Evolutionary conservation across 1,284 basidiomycete genomes (phyloP).

Genomic region (Microbotryum saponariae): DNA sequence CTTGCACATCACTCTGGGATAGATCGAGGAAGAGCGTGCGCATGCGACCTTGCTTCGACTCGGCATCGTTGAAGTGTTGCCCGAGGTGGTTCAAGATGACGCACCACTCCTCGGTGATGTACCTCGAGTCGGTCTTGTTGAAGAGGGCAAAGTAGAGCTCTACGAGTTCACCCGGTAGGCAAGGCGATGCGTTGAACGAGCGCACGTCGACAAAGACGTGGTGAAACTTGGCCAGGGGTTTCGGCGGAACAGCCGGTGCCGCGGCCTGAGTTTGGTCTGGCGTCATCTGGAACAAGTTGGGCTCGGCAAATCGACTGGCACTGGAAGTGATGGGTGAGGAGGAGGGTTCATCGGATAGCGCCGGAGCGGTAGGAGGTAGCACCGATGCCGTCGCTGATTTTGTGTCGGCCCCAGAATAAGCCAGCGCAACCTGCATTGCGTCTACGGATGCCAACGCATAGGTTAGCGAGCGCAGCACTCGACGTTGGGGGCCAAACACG

Average conservation of each 20-base stretch:
- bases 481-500: neutral
- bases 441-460: constrained; percentile 4
- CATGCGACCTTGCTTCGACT: constrained; percentile 29
- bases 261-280: no score
- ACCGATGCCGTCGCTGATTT: neutral
- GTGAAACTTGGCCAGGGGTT: constrained; percentile 54
- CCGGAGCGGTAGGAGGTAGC: no score
- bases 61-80: constrained; percentile 65
- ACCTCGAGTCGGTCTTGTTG: constrained; percentile 68
- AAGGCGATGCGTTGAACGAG: constrained; percentile 83
- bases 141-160: constrained; percentile 93
- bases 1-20: constrained; percentile 71
- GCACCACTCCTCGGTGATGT: constrained; percentile 91
- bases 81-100: constrained; percentile 85
- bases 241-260: no score
- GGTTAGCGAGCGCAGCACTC: neutral
- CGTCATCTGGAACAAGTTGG: no score
- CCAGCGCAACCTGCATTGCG: constrained; percentile 39
- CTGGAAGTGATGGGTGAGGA: no score
- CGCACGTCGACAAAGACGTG: constrained; percentile 83
- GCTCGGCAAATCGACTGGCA: no score
- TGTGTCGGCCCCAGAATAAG: constrained; percentile 33
- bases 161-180: constrained; percentile 78
- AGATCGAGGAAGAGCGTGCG: constrained; percentile 85
- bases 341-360: no score